Conservation (phyloP, 345 rosid genomes). For the Excoecaria cochinchinensis region DNA sequence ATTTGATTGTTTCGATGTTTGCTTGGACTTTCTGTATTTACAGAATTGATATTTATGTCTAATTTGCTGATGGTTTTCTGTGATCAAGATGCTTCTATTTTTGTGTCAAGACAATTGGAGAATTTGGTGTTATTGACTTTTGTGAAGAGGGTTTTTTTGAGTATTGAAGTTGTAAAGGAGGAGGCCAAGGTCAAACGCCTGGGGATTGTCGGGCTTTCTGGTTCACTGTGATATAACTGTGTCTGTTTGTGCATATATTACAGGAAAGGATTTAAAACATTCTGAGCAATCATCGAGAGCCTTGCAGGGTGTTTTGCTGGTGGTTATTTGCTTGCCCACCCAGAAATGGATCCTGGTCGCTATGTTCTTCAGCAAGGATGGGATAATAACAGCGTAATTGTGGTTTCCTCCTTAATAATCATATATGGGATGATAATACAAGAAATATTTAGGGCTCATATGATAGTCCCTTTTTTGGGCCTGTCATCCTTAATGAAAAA, state of each 20-base stretch:
- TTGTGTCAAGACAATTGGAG: no score
- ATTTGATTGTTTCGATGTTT: no score
- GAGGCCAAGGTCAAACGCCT: slow-evolving; percentile 39
- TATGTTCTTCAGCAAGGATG: slow-evolving; percentile 87
- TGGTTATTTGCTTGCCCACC: slow-evolving; percentile 28
- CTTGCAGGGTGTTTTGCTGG: slow-evolving; percentile 41
- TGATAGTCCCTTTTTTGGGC: slow-evolving; percentile 57
- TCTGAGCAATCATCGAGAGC: slow-evolving; percentile 45
- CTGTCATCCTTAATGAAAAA: slow-evolving; percentile 56
- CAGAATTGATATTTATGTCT: no score
- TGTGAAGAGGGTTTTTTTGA: slow-evolving; percentile 38
- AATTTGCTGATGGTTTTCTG: no score
- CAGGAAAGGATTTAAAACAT: slow-evolving; percentile 63
- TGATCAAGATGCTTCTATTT: no score
- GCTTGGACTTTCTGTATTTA: no score
- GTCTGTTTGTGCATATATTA: slow-evolving; percentile 64
- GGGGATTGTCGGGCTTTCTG: slow-evolving; percentile 41
- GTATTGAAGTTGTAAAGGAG: slow-evolving; percentile 41
- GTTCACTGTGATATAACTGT: slow-evolving; percentile 50
- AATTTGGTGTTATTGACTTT: neutral
- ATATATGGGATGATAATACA: slow-evolving; percentile 79
- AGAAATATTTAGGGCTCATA: slow-evolving; percentile 67
- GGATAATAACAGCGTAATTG: slow-evolving; percentile 99
- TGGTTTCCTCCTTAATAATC: slow-evolving; percentile 94
- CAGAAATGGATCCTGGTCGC: slow-evolving; percentile 83